Evolutionary conservation across 495 filamentous ascomycete genomes (phyloP).

Genomic region (Tuber magnatum): DNA sequence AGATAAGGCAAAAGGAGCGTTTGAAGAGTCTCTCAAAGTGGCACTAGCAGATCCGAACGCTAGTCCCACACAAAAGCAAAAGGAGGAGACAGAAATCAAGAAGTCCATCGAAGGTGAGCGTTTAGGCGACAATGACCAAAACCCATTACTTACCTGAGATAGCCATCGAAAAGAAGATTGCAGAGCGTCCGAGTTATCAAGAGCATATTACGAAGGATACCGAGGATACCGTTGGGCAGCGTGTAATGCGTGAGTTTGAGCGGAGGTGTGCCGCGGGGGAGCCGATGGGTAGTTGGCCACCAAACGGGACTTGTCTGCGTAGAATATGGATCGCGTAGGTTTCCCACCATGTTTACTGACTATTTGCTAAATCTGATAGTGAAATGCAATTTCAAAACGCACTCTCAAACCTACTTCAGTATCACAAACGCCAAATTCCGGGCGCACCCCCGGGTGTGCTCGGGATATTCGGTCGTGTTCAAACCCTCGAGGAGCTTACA

Average conservation of each 20-base stretch:
- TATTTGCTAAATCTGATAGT: conserved; percentile 19
- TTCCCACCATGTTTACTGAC: neutral
- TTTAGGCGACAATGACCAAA: too few relatives aligned
- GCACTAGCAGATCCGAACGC: conserved; percentile 8
- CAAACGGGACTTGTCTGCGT: conserved; percentile 33
- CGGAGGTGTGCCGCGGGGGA: conserved; percentile 24
- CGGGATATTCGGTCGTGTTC: conserved; percentile 33
- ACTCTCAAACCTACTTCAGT: conserved; percentile 33
- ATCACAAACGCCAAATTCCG: conserved; percentile 14
- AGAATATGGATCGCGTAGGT: conserved; percentile 39
- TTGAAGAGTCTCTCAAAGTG: conserved; percentile 26
- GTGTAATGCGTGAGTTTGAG: conserved; percentile 35
- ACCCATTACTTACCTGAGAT: neutral
- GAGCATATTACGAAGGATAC: neutral
- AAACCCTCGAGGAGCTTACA: conserved; percentile 38
- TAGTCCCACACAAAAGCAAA: conserved; percentile 17
- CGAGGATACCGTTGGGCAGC: conserved; percentile 22
- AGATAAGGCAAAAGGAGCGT: conserved; percentile 22
- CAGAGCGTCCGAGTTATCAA: conserved; percentile 8
- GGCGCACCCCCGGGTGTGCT: conserved; percentile 26
- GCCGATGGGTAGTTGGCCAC: conserved; percentile 34
- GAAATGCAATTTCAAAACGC: conserved; percentile 41
- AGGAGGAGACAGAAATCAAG: conserved; percentile 27
- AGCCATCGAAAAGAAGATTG: conserved; percentile 32
- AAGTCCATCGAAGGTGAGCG: conserved; percentile 25